A percentile compares a stretch with the other conserved stretches of the same genome.
Evolutionary conservation across 805 yeast genomes (phyloP).

Genomic region (Metschnikowia lunata): DNA sequence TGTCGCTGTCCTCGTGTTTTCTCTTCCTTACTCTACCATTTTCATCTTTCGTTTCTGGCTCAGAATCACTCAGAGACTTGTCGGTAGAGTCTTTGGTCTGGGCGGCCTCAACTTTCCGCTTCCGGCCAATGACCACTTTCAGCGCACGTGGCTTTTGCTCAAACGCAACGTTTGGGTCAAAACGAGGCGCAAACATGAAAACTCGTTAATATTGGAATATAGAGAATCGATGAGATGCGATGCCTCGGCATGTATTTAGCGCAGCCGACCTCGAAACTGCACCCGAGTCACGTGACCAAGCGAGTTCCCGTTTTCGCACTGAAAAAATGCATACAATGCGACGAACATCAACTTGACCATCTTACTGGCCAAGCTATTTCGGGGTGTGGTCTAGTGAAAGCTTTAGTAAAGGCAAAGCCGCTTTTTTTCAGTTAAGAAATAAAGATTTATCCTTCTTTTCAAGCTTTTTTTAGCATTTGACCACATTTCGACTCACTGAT

Average conservation of each 20-base stretch:
- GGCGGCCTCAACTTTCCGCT: constrained; percentile 15
- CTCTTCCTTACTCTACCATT: neutral
- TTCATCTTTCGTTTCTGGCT: neutral
- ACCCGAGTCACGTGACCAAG: neutral
- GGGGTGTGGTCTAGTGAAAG: too few relatives aligned
- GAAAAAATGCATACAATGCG: neutral
- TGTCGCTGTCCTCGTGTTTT: constrained; percentile 4
- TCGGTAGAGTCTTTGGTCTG: constrained; percentile 4
- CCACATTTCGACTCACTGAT: too few relatives aligned
- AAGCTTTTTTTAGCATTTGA: too few relatives aligned
- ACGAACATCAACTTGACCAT: too few relatives aligned
- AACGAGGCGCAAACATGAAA: constrained; percentile 61
- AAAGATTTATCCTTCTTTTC: too few relatives aligned
- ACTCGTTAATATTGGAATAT: neutral
- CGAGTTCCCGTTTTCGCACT: neutral
- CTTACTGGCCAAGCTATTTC: too few relatives aligned
- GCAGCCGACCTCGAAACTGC: too few relatives aligned
- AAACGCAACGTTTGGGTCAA: constrained; percentile 44
- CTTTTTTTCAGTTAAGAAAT: too few relatives aligned
- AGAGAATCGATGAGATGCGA: constrained; percentile 1
- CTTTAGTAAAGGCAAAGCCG: too few relatives aligned
- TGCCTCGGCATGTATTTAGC: constrained; percentile 3
- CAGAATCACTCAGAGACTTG: constrained; percentile 8
- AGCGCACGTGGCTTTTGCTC: constrained; percentile 10
- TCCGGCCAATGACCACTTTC: constrained; percentile 12